phyloP scores from a whole-genome alignment of 768 basidiomycete species.

The Leucocoprinus leucothites region DNA sequence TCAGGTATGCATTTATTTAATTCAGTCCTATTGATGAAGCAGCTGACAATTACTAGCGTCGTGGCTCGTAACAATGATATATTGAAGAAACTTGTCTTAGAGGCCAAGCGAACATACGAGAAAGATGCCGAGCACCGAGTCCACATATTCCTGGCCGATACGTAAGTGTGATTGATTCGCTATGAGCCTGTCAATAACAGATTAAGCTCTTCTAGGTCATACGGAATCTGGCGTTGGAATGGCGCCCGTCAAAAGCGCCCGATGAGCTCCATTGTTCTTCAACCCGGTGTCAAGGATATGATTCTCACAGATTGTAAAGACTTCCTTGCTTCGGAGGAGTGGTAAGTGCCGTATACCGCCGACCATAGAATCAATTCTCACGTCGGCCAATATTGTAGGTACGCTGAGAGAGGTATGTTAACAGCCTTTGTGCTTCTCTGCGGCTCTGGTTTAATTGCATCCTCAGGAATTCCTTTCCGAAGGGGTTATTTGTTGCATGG shows the following conservation, averaged over 20 bases:
- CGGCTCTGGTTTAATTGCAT: constrained; percentile 12
- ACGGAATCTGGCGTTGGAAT: constrained; percentile 84
- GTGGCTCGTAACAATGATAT: constrained; percentile 88
- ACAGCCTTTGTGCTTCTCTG: constrained; percentile 16
- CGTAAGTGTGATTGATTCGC: constrained; percentile 46
- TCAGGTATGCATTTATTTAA: constrained; percentile 48
- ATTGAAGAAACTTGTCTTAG: constrained; percentile 80
- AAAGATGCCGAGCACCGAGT: constrained; percentile 90
- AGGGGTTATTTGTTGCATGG: constrained; percentile 83
- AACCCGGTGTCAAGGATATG: constrained; percentile 90
- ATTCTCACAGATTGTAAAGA: constrained; percentile 83
- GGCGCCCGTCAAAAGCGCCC: constrained; percentile 86
- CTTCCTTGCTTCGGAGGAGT: constrained; percentile 80
- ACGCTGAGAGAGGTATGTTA: constrained; percentile 79
- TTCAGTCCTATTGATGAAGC: not conserved
- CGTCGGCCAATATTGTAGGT: constrained; percentile 46
- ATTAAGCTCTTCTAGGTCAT: constrained; percentile 41
- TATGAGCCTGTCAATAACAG: constrained; percentile 9
- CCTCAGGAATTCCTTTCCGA: constrained; percentile 79
- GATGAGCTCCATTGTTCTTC: constrained; percentile 89
- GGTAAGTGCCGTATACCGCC: constrained; percentile 43
- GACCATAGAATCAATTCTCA: constrained; percentile 13
- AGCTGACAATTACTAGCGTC: constrained; percentile 45
- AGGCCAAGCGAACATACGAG: constrained; percentile 86
- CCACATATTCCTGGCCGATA: constrained; percentile 86